Evolutionary conservation across 768 basidiomycete species (phyloP).

Genomic region (Asterophora parasitica): DNA sequence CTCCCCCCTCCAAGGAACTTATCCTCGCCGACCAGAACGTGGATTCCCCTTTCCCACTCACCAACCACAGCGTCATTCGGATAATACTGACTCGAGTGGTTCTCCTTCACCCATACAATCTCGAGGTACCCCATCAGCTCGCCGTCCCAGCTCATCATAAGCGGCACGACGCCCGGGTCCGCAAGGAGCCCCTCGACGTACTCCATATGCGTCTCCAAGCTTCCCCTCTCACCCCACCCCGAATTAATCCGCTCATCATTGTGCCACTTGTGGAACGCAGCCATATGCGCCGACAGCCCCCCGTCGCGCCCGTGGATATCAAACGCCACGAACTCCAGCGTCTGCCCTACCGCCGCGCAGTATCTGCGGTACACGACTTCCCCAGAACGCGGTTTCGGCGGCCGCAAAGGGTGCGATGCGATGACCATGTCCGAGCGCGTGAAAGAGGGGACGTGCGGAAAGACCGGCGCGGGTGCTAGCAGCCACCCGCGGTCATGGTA

Average conservation of each 20-base stretch:
- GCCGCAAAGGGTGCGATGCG: conserved; percentile 47
- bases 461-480: conserved; percentile 21
- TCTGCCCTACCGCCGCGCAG: conserved; percentile 27
- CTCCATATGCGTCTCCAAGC: conserved; percentile 36
- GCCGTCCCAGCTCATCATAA: conserved; percentile 46
- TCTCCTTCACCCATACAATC: conserved; percentile 42
- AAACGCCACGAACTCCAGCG: conserved; percentile 28
- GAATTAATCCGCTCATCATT: conserved; percentile 41
- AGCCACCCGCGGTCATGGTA: conserved; percentile 25
- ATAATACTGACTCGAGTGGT: conserved; percentile 28
- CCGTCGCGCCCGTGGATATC: conserved; percentile 24
- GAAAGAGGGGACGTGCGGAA: conserved; percentile 36
- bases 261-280: conserved; percentile 45
- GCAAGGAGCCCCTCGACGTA: conserved; percentile 32
- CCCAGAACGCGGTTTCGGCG: conserved; percentile 38
- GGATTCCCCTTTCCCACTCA: conserved; percentile 33
- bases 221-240: conserved; percentile 43
- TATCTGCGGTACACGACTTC: conserved; percentile 38
- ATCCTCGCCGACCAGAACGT: conserved; percentile 43
- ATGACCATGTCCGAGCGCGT: conserved; percentile 44
- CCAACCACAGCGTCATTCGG: conserved; percentile 18
- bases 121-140: conserved; percentile 42
- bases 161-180: conserved; percentile 34
- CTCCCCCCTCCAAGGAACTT: conserved; percentile 39
- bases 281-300: conserved; percentile 31